Evolutionary conservation across 176 grass and related monocot species (phyloP).

Genomic region (Canna indica): DNA sequence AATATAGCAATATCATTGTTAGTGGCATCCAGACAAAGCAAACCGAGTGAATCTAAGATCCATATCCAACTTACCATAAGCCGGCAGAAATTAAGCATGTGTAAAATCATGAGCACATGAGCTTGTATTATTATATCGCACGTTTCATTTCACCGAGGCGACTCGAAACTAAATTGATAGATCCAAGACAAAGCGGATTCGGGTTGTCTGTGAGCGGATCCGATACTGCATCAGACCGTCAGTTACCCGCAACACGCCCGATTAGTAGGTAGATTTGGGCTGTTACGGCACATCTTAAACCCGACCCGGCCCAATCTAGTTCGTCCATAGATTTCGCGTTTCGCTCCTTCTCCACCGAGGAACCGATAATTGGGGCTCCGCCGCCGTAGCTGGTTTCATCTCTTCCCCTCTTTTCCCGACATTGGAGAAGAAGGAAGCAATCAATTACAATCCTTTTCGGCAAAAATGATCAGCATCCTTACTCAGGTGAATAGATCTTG

Average conservation of each 20-base stretch:
- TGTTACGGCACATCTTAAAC: too few relatives aligned
- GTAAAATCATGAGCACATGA: background rate
- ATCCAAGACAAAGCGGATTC: background rate
- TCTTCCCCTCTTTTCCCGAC: too few relatives aligned
- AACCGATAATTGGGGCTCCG: background rate
- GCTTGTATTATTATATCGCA: background rate
- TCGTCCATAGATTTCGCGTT: too few relatives aligned
- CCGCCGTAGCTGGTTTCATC: background rate
- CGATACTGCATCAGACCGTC: too few relatives aligned
- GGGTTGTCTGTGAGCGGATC: background rate
- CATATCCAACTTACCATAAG: too few relatives aligned
- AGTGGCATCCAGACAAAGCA: too few relatives aligned
- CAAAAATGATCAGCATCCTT: constrained; percentile 32
- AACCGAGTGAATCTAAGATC: too few relatives aligned
- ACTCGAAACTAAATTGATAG: too few relatives aligned
- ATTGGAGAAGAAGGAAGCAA: background rate
- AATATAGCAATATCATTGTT: too few relatives aligned
- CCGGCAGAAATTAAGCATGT: too few relatives aligned
- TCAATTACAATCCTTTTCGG: background rate
- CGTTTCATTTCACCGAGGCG: background rate
- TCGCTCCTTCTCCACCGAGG: too few relatives aligned
- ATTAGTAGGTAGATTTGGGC: background rate
- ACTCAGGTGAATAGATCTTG: constrained; percentile 23
- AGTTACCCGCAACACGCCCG: too few relatives aligned
- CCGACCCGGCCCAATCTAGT: background rate